These are phyloP conservation scores for Peziza echinospora DNA, from an alignment of 495 filamentous ascomycete genomes.

Conservation along the genomic window DNA sequence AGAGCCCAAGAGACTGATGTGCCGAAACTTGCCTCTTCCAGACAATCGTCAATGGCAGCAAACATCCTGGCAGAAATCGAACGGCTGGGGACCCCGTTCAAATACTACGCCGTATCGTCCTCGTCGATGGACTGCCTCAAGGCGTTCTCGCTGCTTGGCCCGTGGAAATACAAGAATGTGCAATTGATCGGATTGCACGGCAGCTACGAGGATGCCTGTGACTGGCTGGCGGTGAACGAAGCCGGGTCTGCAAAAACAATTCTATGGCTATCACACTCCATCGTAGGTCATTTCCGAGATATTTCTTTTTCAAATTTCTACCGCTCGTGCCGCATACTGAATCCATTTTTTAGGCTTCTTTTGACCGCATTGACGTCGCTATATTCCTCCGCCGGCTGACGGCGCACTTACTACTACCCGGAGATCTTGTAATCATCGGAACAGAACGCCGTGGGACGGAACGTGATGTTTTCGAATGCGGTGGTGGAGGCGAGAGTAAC, in stretches of 20 bases:
- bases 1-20: not conserved
- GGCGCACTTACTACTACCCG: not conserved
- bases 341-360: not conserved
- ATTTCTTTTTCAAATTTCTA: no score
- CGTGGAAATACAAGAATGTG: not conserved
- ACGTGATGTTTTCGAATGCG: not conserved
- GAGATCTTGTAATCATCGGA: not conserved
- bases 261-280: not conserved
- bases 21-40: not conserved
- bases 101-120: not conserved
- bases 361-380: not conserved
- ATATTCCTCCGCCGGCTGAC: not conserved
- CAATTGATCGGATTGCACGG: not conserved
- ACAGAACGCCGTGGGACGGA: not conserved
- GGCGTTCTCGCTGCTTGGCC: not conserved
- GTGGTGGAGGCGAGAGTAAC: not conserved
- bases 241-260: not conserved
- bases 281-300: not conserved
- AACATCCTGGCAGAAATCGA: not conserved
- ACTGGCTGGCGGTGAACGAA: not conserved
- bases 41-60: not conserved
- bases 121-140: not conserved
- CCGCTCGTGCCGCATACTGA: no score
- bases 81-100: not conserved
- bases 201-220: not conserved